Base-by-base conservation (phyloP, 2,329 filamentous ascomycete genomes). In the Hymenotorrendiella dingleyae region DNA sequence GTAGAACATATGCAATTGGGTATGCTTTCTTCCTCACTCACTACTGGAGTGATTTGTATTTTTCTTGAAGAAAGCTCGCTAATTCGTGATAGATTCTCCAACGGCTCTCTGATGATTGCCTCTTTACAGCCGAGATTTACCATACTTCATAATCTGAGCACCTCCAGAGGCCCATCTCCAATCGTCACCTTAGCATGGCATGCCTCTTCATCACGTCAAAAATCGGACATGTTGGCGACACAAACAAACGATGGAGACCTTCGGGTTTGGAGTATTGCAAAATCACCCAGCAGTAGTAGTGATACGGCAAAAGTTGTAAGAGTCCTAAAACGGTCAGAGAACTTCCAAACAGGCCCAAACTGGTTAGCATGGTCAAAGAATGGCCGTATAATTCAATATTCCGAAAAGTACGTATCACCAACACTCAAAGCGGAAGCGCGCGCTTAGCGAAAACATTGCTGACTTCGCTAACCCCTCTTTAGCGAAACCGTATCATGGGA, bases 331-430 rank as follows among this genome's bases (percentile, higher is more conserved):
- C 76, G 86, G 55, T 81, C 81, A 6, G 89, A 95, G 48, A 81
- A 81, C 52, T 81, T 76, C 53, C 69, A 79, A 24, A 68, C 79
- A 3, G 88, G 88, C 1, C 84, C 86, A 27, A 95, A 94, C 62
- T 98, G 93, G 93, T 90, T 96, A 72, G 85, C 82, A 16, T 98
- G 93, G 93, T 97, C 93, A 0, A 97, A 96, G 67, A 97, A 95
- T 68, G 93, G 93, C 28, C 84, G 90, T 53, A 89, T 98, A 52
- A 81, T 98, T 50, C 93, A 98, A 65, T 90, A 82, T 64, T 85
- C 86, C 4, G 88, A 96, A 65, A 81, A 83, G 90, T 95, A 72
- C 69, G 86, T 78, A 27, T 26, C 29, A 24, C 40, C 42, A 26
- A 39, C 29, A 23, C 43, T 40, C 26, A 47, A 48, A 40, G 46